These are phyloP conservation scores for Pichia sp. DNA, from an alignment of 1,139 yeast species.

Conservation along the genomic window DNA sequence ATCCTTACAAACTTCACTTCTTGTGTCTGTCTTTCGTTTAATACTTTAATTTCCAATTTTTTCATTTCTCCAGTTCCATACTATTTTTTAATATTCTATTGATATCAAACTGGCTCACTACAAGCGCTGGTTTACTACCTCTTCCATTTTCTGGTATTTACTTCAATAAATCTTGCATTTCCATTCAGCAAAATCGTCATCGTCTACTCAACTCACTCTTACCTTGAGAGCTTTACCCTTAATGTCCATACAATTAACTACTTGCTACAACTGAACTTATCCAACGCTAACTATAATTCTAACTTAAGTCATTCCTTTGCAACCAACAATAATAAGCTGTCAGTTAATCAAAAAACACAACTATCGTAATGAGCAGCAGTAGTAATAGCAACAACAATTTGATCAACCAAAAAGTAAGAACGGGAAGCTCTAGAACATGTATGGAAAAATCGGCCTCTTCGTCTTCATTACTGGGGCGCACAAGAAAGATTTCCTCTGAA, in stretches of 20 bases:
- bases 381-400: neutral
- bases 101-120: neutral
- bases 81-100: neutral
- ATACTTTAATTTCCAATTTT: neutral
- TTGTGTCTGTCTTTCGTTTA: neutral
- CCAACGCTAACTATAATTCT: neutral
- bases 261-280: neutral
- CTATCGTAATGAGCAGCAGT: neutral
- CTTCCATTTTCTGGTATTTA: neutral
- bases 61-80: neutral
- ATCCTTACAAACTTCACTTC: neutral
- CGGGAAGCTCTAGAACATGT: neutral
- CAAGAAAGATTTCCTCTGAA: conserved; percentile 21
- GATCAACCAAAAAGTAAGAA: neutral
- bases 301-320: conserved; percentile 14
- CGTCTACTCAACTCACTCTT: neutral
- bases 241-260: neutral
- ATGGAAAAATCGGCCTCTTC: conserved; percentile 3
- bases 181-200: neutral
- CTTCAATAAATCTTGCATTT: neutral
- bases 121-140: neutral
- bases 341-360: neutral
- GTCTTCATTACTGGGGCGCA: conserved; percentile 12
- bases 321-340: neutral
- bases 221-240: neutral